Evolutionary conservation across 108 stramenopile genomes (phyloP), one percentile per base, ranked within the genome.

Genomic region (Pseudonitzschia delicatissima): DNA sequence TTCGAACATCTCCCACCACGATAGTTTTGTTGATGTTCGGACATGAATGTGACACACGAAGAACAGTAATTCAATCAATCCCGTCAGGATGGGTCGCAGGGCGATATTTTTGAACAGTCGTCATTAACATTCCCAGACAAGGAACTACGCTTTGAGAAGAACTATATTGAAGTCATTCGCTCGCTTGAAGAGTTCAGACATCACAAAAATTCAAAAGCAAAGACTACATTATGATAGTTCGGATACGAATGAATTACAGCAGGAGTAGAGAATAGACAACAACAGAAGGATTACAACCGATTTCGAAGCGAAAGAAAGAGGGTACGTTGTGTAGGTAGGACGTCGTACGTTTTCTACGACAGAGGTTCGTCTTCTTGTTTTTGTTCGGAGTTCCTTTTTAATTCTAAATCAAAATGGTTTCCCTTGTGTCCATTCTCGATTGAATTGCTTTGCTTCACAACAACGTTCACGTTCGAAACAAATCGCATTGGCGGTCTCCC

Each of bases 301-400:
- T n/a, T n/a, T n/a, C 53, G 12, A 55, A 55, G 9, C 28, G 32
- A 31, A 51, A 1, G 12, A 20, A 51, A 12, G 12, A 23, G 23
- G 31, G 3, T 55, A 31, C 53, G 27, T 33, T 29, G 18, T 9
- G 53, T 55, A 55, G 29, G 53, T 55, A 55, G 32, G 3, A 55
- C 18, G 31, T 29, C 28, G 53, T 55, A 55, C 53, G 28, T 55
- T 55, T 53, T 55, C 60, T 62, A 44, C 42, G 60, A 40, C 11
- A 42, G 18, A 2, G 31, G 0, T 35, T 31, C 34, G 57, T 9
- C 9, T 39, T n/a, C 29, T 6, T 4, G 23, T 18, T 23, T 23
- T 23, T 21, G 47, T 23, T 8, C 57, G 57, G 47, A 65, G 40
- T n/a, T 34, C 26, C 45, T 13, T 45, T 65, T 18, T 34, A 15